These are phyloP conservation scores for Ascosphaera pollenicola DNA, from an alignment of 2,329 filamentous ascomycete species.

Conservation along the genomic window DNA sequence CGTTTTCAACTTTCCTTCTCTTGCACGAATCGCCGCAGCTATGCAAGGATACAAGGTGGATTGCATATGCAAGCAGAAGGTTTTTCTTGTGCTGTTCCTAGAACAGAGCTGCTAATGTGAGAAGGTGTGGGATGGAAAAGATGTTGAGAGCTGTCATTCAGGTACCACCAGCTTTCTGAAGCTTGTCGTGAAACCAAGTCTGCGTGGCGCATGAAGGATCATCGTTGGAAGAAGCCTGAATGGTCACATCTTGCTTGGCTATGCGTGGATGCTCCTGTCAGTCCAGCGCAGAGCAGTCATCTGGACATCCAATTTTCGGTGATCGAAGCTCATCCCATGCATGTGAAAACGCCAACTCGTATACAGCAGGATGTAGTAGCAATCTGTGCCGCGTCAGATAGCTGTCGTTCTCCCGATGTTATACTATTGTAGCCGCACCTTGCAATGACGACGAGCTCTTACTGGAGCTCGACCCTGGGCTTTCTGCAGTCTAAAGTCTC, in stretches of 20 bases:
- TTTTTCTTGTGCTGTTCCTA: slow-evolving; percentile 1
- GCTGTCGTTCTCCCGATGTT: neutral
- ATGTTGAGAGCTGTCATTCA: neutral
- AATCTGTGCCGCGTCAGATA: too few relatives aligned
- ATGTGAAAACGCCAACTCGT: neutral
- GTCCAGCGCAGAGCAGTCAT: neutral
- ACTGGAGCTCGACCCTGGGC: too few relatives aligned
- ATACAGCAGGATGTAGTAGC: too few relatives aligned
- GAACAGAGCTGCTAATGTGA: neutral
- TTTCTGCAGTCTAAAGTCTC: too few relatives aligned
- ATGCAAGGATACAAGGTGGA: neutral
- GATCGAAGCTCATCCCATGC: neutral
- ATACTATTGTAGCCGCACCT: neutral
- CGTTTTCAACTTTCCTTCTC: too few relatives aligned
- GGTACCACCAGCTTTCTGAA: neutral
- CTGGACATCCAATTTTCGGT: neutral
- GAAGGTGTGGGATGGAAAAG: neutral
- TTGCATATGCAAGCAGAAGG: slow-evolving; percentile 1
- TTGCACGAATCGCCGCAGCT: neutral
- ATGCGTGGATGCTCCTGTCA: neutral
- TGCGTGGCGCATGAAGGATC: neutral
- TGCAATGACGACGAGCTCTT: neutral
- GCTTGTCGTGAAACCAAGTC: neutral
- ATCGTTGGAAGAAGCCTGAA: neutral
- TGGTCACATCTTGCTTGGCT: neutral